Base-by-base conservation (phyloP, 2,329 filamentous ascomycete species). In the Ophiocordyceps camponoti-floridani region DNA sequence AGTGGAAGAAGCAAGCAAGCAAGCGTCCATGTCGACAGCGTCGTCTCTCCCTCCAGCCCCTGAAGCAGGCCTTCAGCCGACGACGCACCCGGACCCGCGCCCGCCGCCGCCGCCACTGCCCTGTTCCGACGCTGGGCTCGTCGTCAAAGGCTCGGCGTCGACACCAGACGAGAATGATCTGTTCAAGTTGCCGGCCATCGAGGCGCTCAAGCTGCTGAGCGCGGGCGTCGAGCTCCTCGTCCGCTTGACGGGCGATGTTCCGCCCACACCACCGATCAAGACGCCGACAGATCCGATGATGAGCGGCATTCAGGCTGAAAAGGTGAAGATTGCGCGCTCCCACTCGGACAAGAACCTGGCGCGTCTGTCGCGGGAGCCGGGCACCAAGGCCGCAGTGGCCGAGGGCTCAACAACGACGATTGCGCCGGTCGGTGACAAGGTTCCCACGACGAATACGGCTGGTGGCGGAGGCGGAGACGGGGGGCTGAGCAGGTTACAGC, bases 121-220 rank as follows among this genome's bases (percentile, higher is more conserved):
- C 10, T 56, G 63, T 4, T 58, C 62, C 50, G 58, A 68, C 52
- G 55, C 58, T 47, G 49, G 56, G 46, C 51, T 65, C 49, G 47
- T 49, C 48, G 47, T 50, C 52, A 54, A 40, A 48, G 45, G 12
- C 44, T 38, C 46, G 54, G 45, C 51, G 46, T 48, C 53, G 27
- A 54, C 53, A 38, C 52, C 58, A 49, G 49, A 63, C 51, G 56
- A 62, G 47, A 70, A 83, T 60, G 80, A 87, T 58, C 72, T 94
- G 49, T 84, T 83, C 62, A 74, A 74, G 44, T 70, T 95, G 47
- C 66, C 77, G 1, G 77, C 86, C 4, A 69, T 80, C 44, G 78
- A 78, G 2, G 88, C 88, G 5, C 72, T 96, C 55, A 83, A 81
- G 55, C 67, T 94, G 50, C 72, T 96, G n/a, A 79, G 79, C 51